A percentile compares a stretch with the other conserved stretches of the same genome.
Evolutionary conservation across 108 stramenopile genomes (phyloP).

Genomic region (Epipyxis sp.): DNA sequence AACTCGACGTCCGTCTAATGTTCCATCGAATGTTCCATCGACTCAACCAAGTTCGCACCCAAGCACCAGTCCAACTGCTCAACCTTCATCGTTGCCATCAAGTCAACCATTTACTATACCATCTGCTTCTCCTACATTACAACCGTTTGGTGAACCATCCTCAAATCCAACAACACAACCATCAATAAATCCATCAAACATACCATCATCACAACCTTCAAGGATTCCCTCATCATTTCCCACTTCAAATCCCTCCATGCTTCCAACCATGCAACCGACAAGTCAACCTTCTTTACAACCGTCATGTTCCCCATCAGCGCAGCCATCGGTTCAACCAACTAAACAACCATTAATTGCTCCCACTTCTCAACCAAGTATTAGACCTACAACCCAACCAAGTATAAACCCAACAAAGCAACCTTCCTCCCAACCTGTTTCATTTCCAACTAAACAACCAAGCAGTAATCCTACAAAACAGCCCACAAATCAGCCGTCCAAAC

Average conservation of each 20-base stretch:
- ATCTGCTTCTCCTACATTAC: neutral
- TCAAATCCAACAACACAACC: neutral
- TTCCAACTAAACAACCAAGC: too few species aligned
- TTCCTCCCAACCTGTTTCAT: too few species aligned
- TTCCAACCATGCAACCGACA: neutral
- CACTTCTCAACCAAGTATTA: neutral
- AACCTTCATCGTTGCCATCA: neutral
- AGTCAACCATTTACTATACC: neutral
- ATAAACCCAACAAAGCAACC: too few species aligned
- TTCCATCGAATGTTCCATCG: neutral
- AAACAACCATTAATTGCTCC: neutral
- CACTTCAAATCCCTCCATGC: neutral
- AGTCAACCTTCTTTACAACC: conserved; percentile 9
- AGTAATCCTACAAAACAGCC: too few species aligned
- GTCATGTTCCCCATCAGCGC: neutral
- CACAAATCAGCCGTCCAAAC: too few species aligned
- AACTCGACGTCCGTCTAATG: neutral
- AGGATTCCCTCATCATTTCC: neutral
- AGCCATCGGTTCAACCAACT: conserved; percentile 17
- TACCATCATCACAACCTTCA: neutral
- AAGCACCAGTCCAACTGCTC: neutral
- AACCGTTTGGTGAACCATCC: neutral
- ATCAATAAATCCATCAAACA: neutral
- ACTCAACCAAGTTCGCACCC: neutral
- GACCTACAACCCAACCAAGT: too few species aligned